Evolutionary conservation across 2,329 filamentous ascomycete species (phyloP).

Genomic region (Zymoseptoria pseudotritici): DNA sequence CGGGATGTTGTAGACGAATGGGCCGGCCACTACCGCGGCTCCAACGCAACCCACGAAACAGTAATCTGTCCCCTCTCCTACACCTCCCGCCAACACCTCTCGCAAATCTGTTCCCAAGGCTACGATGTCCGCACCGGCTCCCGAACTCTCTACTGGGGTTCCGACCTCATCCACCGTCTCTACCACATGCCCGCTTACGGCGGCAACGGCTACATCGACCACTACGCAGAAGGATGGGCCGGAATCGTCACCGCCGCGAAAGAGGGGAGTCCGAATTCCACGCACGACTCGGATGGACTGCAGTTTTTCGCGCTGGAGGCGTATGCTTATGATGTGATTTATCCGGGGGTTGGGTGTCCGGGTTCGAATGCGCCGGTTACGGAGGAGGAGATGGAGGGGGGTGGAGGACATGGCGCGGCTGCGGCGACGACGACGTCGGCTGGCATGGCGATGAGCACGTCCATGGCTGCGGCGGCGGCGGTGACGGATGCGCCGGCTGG

Average conservation of each 20-base stretch:
- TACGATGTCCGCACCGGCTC: conserved; percentile 50
- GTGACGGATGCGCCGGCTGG: conserved; percentile 59
- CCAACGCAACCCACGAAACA: conserved; percentile 58
- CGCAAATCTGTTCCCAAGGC: conserved; percentile 54
- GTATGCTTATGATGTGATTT: conserved; percentile 58
- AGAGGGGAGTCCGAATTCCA: conserved; percentile 43
- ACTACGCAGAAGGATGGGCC: conserved; percentile 54
- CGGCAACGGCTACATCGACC: conserved; percentile 50
- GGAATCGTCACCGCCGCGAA: conserved; percentile 48
- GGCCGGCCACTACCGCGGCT: conserved; percentile 61
- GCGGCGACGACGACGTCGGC: conserved; percentile 6
- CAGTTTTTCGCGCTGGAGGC: conserved; percentile 64
- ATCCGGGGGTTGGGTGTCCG: conserved; percentile 55
- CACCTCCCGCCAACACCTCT: conserved; percentile 48
- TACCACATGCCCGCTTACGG: conserved; percentile 56
- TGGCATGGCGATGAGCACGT: not conserved
- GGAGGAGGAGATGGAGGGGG: not conserved
- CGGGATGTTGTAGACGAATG: conserved; percentile 30
- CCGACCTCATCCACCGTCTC: conserved; percentile 60
- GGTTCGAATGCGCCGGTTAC: conserved; percentile 29
- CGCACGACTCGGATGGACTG: conserved; percentile 54
- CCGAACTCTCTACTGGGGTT: conserved; percentile 58
- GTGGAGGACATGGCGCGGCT: conserved; percentile 1
- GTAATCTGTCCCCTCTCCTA: conserved; percentile 63
- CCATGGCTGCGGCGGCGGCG: conserved; percentile 42